phyloP scores from a whole-genome alignment of 306 rosid genomes.

The Fagus crenata region DNA sequence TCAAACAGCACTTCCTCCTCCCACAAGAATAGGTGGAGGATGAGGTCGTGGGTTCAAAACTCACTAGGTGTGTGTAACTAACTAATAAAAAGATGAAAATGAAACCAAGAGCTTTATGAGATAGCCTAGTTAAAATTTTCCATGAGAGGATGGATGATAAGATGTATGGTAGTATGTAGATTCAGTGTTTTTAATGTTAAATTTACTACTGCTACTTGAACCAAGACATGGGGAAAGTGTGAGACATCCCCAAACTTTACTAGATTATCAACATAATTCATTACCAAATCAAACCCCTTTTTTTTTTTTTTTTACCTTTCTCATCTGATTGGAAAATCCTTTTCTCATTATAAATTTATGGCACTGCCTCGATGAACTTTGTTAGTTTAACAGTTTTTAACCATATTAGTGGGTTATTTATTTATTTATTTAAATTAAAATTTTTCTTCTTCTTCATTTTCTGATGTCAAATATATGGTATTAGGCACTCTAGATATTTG shows the following conservation, averaged over 20 bases:
- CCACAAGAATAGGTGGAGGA: too few relatives aligned
- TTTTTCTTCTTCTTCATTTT: background rate
- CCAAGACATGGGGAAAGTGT: background rate
- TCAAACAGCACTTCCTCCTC: too few relatives aligned
- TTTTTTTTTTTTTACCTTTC: background rate
- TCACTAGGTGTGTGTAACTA: too few relatives aligned
- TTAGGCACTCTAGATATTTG: background rate
- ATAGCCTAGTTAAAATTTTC: slow-evolving; percentile 13
- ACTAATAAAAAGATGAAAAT: too few relatives aligned
- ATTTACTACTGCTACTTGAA: background rate
- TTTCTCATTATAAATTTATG: background rate
- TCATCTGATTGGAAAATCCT: background rate
- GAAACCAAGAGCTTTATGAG: background rate
- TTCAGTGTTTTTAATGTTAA: background rate
- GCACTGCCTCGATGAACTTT: background rate
- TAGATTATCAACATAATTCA: background rate
- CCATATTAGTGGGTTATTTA: background rate
- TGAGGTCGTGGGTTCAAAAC: too few relatives aligned
- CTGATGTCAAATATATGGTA: background rate
- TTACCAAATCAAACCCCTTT: background rate
- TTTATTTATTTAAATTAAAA: too few relatives aligned
- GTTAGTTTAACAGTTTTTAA: background rate
- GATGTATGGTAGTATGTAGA: background rate
- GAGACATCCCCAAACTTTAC: background rate
- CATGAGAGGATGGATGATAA: slow-evolving; percentile 16